phyloP scores from a whole-genome alignment of 139 green algal species.

The Cymbomonas tetramitiformis region DNA sequence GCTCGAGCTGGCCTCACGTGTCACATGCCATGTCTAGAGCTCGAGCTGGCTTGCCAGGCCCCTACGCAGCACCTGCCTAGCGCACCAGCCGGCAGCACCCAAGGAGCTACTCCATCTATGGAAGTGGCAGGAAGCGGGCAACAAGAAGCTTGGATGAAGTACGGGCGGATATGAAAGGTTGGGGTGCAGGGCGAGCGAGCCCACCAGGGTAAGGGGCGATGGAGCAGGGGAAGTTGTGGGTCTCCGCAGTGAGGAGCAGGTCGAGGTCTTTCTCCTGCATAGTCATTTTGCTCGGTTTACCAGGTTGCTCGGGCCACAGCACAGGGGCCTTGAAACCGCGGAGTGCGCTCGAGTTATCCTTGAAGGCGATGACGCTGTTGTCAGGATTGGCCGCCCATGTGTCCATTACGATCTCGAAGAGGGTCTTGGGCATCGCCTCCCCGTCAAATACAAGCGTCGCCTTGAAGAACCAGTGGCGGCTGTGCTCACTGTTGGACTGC shows the following conservation, averaged over 20 bases:
- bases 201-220: constrained; percentile 54
- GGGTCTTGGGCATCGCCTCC: constrained; percentile 36
- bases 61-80: too few species aligned
- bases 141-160: too few species aligned
- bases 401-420: constrained; percentile 71
- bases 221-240: constrained; percentile 98
- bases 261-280: constrained; percentile 68
- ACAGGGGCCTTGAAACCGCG: constrained; percentile 50
- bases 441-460: constrained; percentile 82
- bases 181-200: constrained; percentile 45
- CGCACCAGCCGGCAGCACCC: too few species aligned
- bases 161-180: too few species aligned
- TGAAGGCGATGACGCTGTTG: constrained; percentile 95
- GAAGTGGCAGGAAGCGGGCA: too few species aligned
- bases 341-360: constrained; percentile 94
- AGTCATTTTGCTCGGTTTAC: constrained; percentile 46
- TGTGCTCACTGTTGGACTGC: constrained; percentile 81
- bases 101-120: too few species aligned
- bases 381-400: constrained; percentile 35
- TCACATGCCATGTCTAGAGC: too few species aligned
- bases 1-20: too few species aligned
- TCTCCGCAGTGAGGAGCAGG: constrained; percentile 95
- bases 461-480: constrained; percentile 40
- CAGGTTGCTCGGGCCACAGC: constrained; percentile 59
- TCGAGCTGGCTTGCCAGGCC: too few species aligned